These are phyloP conservation scores for Testicularia cyperi DNA, from an alignment of 1,284 basidiomycete species.

Conservation along the genomic window DNA sequence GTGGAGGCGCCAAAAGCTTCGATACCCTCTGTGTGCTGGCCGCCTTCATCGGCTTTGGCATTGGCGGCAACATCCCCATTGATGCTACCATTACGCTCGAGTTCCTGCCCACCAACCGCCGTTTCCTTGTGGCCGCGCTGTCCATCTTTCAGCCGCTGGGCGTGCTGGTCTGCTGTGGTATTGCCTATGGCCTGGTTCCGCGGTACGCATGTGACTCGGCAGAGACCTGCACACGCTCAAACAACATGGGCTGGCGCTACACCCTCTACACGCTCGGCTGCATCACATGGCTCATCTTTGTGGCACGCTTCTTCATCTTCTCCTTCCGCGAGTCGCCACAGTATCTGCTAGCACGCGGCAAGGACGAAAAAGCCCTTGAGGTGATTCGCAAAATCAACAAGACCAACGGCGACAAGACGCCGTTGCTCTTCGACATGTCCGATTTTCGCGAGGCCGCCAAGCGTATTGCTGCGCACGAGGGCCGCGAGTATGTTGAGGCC, in stretches of 20 bases:
- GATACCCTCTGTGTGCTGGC: conserved; percentile 40
- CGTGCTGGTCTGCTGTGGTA: conserved; percentile 43
- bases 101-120: conserved; percentile 41
- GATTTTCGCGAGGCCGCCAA: conserved; percentile 60
- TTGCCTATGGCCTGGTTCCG: conserved; percentile 54
- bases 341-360: conserved; percentile 45
- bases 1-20: conserved; percentile 40
- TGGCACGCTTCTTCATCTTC: conserved; percentile 53
- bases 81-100: conserved; percentile 53
- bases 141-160: conserved; percentile 57
- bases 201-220: conserved; percentile 35
- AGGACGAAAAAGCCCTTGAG: conserved; percentile 44
- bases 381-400: conserved; percentile 40
- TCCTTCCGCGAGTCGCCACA: conserved; percentile 53
- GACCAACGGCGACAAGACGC: conserved; percentile 56
- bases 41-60: conserved; percentile 47
- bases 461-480: conserved; percentile 19
- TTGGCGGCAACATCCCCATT: conserved; percentile 54
- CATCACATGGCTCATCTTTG: conserved; percentile 53
- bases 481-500: conserved; percentile 3
- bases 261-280: conserved; percentile 52
- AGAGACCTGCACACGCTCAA: conserved; percentile 25
- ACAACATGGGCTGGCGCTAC: conserved; percentile 58
- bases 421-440: conserved; percentile 59
- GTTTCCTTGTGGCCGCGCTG: conserved; percentile 43